Conservation (phyloP, 768 basidiomycete species). For the Boletus speciosus region DNA sequence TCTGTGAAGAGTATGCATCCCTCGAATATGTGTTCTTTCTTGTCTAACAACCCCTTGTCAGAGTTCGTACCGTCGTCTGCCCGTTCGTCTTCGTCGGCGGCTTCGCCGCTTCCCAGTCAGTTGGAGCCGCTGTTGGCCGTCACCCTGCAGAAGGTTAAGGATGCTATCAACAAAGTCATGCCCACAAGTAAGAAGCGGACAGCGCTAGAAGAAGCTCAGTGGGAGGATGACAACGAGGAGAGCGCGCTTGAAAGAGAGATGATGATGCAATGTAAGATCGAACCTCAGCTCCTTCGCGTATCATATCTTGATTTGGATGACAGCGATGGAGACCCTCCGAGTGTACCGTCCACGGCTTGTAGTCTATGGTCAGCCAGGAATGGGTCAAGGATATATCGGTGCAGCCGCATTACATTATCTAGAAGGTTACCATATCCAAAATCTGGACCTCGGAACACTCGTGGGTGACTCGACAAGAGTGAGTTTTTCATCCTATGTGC, state of each 20-base stretch:
- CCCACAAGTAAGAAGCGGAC: slow-evolving; percentile 78
- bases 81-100: slow-evolving; percentile 81
- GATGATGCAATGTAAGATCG: slow-evolving; percentile 72
- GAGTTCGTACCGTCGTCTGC: slow-evolving; percentile 95
- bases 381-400: slow-evolving; percentile 90
- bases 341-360: slow-evolving; percentile 87
- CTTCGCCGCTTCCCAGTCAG: slow-evolving; percentile 80
- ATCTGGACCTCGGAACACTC: slow-evolving; percentile 83
- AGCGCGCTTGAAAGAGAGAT: slow-evolving; percentile 87
- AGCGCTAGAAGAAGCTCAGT: slow-evolving; percentile 94
- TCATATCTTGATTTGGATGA: slow-evolving; percentile 4
- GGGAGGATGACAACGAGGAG: slow-evolving; percentile 76
- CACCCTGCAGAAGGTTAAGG: slow-evolving; percentile 68
- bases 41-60: slow-evolving; percentile 31
- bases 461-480: slow-evolving; percentile 89
- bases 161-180: slow-evolving; percentile 66
- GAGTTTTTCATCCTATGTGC: slow-evolving; percentile 27
- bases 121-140: slow-evolving; percentile 73
- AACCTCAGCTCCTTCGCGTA: not conserved
- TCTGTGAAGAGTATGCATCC: slow-evolving; percentile 82
- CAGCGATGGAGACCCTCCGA: slow-evolving; percentile 89
- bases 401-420: slow-evolving; percentile 90
- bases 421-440: slow-evolving; percentile 95
- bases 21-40: not conserved
- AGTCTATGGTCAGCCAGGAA: slow-evolving; percentile 75